Base-by-base conservation (phyloP, 1,284 basidiomycete species). In the Tilletia walkeri region DNA sequence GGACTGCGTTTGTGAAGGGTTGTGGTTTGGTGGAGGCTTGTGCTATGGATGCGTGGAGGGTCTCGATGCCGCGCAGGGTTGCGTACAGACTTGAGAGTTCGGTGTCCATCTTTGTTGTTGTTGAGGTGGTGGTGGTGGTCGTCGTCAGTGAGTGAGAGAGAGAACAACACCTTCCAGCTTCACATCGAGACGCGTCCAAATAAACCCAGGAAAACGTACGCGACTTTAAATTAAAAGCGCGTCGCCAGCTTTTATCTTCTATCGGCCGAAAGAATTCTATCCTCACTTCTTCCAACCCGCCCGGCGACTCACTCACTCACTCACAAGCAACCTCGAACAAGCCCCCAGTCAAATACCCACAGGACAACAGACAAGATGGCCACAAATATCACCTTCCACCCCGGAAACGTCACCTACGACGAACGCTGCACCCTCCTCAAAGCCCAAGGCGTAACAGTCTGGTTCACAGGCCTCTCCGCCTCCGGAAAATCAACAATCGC, bases 401-500 rank as follows among this genome's bases (percentile, higher is more conserved):
- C 86, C 18, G 89, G 89, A 86, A 76, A 72, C 65, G 81, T 82
- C 38, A 73, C 77, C 18, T 81, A 83, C 72, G 75, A 77, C 6
- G 81, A 83, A 75, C 76, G 81, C 47, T 69, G 70, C 41, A 59
- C 70, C 48, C 77, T 80, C 18, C 75, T 83, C 67, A 68, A 67
- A 34, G 77, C 80, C 54, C 54, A 71, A 5, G 79, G 78, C 39
- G 73, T 72, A 3, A 76, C 70, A 38, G 70, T 79, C 66, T 82
- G 81, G 76, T 76, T 79, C 39, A 79, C 75, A 20, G 77, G 76
- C 69, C 76, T 78, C 20, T 76, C 80, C 20, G 74, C 77, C 2
- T 80, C 75, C 69, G 76, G 79, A 41, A 85, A 97, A 92, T 97
- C 94, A 18, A 99, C 96, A 38, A 94, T 99, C 79, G 96, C 94